Base-by-base conservation (phyloP, 177 flowering plant species). In the Vitis hybrid region DNA sequence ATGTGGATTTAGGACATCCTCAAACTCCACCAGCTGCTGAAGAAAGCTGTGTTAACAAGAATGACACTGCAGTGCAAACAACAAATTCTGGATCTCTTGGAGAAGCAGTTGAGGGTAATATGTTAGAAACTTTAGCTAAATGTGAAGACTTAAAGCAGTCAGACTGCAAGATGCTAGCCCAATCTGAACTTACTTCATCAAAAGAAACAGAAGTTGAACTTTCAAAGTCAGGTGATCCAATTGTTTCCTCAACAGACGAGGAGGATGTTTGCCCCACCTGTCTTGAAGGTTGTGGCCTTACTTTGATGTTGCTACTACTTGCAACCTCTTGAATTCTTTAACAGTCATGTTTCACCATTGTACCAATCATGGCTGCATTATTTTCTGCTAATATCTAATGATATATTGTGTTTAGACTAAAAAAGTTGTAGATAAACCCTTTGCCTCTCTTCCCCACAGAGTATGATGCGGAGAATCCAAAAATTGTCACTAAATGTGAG, bases 261-360 rank as follows among this genome's bases (percentile, higher is more conserved):
- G 94, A 91, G 79, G 92, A 90, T 55, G 84, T 57, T 35, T 91
- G 97, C 55, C 97, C 94, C n/a, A 91, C 77, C 58, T 91, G 97
- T 79, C 82, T 89, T 61, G 93, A 89, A 78, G 94, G 94, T 87
- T 75, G 54, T 57, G 3, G 49, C 21, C 8, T 32, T 48, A 12
- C 46, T 52, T 16, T 19, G 21, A 19, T 4, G 15, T 11, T 50
- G 27, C 11, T 50, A 3, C 49, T n/a, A 18, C 40, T 58, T 24
- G 16, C 51, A 68, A 15, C 14, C 11, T 58, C 16, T 49, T 15
- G 13, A 2, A 11, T 24, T 59, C 13, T 68, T 68, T 16, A 18
- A 3, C 12, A 1, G 56, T 21, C 7, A 4, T 9, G 16, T 19
- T 67, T 57, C 13, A 19, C 21, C 21, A 19, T 19, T 19, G 21